A percentile compares a stretch with the other conserved stretches of the same genome.
These are phyloP conservation scores for Starmera caribaea DNA, from an alignment of 805 yeast genomes.

Conservation along the genomic window DNA sequence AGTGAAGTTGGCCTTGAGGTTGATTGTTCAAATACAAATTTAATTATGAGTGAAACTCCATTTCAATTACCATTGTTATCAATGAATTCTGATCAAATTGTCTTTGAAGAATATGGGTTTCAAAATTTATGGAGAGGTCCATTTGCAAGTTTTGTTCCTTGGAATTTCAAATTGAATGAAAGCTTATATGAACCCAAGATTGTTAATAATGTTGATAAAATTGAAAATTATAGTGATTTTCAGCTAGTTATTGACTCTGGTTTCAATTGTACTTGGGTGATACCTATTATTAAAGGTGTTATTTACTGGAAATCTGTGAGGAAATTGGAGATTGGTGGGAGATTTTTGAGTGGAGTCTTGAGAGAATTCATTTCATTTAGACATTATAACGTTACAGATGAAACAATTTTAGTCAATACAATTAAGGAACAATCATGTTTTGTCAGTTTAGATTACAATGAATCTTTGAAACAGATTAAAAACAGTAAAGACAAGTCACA, in stretches of 20 bases:
- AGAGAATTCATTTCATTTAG: conserved; percentile 82
- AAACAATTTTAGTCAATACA: conserved; percentile 71
- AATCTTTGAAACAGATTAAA: conserved; percentile 33
- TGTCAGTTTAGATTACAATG: conserved; percentile 50
- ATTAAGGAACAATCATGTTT: conserved; percentile 74
- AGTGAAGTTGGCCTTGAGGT: conserved; percentile 31
- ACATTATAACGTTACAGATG: conserved; percentile 90
- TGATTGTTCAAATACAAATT: conserved; percentile 40
- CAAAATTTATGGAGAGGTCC: conserved; percentile 59
- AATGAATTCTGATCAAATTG: conserved; percentile 78
- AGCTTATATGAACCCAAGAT: conserved; percentile 18
- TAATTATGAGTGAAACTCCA: conserved; percentile 74
- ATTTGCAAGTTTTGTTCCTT: conserved; percentile 52
- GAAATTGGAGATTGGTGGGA: conserved; percentile 81
- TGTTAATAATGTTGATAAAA: conserved; percentile 7
- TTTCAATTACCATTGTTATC: conserved; percentile 75
- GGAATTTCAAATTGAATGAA: conserved; percentile 31
- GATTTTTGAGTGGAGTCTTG: conserved; percentile 69
- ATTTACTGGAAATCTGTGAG: conserved; percentile 70
- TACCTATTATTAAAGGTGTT: conserved; percentile 74
- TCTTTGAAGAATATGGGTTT: conserved; percentile 91
- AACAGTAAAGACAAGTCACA: conserved; percentile 17
- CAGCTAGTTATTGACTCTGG: conserved; percentile 83
- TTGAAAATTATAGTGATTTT: conserved; percentile 41
- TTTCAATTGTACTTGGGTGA: conserved; percentile 74